These are phyloP conservation scores for Chaetomium fimeti DNA, from an alignment of 495 filamentous ascomycete species.

Conservation along the genomic window DNA sequence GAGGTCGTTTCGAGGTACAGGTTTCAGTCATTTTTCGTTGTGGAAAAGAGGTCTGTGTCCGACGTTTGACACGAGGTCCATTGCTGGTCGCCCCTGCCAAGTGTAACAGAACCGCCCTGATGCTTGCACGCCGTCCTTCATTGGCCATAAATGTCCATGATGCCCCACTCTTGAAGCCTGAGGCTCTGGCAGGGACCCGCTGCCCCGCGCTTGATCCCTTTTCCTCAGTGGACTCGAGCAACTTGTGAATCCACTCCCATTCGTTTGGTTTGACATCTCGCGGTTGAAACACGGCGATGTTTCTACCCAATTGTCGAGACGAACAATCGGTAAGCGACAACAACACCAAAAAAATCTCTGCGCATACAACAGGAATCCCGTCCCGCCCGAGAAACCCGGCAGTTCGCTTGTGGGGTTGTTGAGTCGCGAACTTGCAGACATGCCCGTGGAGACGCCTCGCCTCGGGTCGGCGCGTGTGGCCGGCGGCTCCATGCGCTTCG, in stretches of 20 bases:
- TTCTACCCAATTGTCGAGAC: slow-evolving; percentile 29
- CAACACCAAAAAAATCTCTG: neutral
- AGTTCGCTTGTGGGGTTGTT: neutral
- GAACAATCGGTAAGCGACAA: neutral
- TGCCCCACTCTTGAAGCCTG: slow-evolving; percentile 15
- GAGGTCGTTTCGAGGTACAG: slow-evolving; percentile 24
- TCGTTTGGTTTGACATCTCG: slow-evolving; percentile 37
- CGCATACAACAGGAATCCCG: neutral
- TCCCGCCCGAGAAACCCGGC: slow-evolving; percentile 7
- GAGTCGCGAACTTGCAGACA: neutral
- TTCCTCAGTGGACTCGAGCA: neutral
- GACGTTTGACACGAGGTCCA: slow-evolving; percentile 31
- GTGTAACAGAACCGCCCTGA: slow-evolving; percentile 41
- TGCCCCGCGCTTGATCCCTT: slow-evolving; percentile 23
- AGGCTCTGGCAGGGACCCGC: slow-evolving; percentile 35
- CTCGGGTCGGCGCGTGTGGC: slow-evolving; percentile 9
- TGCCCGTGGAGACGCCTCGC: neutral
- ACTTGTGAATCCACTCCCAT: slow-evolving; percentile 1
- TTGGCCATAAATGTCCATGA: slow-evolving; percentile 29
- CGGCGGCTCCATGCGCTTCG: slow-evolving; percentile 13
- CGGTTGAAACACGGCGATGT: slow-evolving; percentile 40
- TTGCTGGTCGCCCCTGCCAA: slow-evolving; percentile 34
- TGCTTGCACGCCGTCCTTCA: slow-evolving; percentile 24
- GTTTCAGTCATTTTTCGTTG: neutral
- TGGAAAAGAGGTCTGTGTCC: slow-evolving; percentile 33